Evolutionary conservation across 2,329 filamentous ascomycete species (phyloP).

Genomic region (Epichloe baconii): DNA sequence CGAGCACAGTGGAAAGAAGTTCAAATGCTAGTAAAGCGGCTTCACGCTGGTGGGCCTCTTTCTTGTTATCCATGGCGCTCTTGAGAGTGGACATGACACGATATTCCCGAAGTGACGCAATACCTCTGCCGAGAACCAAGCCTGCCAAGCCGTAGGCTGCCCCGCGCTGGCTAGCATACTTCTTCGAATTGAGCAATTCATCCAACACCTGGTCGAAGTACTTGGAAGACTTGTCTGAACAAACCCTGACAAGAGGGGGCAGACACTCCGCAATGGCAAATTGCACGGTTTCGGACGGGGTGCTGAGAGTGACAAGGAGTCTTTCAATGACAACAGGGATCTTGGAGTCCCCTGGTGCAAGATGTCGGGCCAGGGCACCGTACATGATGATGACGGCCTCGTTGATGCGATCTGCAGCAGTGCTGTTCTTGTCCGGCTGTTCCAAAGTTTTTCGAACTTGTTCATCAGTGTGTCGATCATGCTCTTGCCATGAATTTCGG

Average conservation of each 20-base stretch:
- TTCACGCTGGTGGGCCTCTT: constrained; percentile 77
- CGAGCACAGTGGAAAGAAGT: constrained; percentile 73
- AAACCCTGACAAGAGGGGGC: constrained; percentile 77
- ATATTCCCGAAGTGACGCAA: constrained; percentile 69
- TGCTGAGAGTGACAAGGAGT: constrained; percentile 75
- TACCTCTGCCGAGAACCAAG: constrained; percentile 76
- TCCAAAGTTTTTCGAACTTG: constrained; percentile 82
- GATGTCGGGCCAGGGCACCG: constrained; percentile 79
- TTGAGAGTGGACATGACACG: constrained; percentile 73
- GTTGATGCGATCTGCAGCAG: constrained; percentile 78
- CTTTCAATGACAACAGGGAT: constrained; percentile 80
- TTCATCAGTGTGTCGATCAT: constrained; percentile 86
- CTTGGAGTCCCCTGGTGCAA: constrained; percentile 73
- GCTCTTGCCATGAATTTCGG: constrained; percentile 66
- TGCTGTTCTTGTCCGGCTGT: constrained; percentile 66
- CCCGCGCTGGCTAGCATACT: constrained; percentile 83
- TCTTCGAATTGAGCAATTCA: constrained; percentile 73
- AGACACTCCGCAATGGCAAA: constrained; percentile 92
- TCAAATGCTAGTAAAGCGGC: constrained; percentile 85
- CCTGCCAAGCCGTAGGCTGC: constrained; percentile 92
- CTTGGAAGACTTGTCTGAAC: constrained; percentile 59
- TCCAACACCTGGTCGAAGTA: constrained; percentile 76
- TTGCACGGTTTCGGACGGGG: constrained; percentile 91
- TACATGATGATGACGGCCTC: constrained; percentile 98
- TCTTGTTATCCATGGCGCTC: constrained; percentile 86